phyloP scores from a whole-genome alignment of 192 early-diverging fungal genomes.

The Coemansia sp. region DNA sequence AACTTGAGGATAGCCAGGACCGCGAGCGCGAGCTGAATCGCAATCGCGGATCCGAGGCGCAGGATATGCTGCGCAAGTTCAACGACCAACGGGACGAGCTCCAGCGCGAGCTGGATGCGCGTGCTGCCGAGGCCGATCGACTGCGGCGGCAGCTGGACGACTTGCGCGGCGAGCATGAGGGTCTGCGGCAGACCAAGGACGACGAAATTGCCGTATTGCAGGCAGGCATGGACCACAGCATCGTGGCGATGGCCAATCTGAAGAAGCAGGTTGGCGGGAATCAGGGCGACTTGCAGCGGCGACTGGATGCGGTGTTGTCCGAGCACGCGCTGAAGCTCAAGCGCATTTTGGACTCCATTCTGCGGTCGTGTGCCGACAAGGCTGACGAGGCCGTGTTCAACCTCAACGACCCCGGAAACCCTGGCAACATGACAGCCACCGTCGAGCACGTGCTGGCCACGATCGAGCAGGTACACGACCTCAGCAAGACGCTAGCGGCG shows the following conservation, averaged over 20 bases:
- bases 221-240: conserved; percentile 77
- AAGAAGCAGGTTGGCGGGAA: conserved; percentile 54
- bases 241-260: conserved; percentile 66
- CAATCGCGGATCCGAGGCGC: conserved; percentile 79
- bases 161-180: conserved; percentile 32
- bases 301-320: conserved; percentile 59
- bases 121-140: conserved; percentile 28
- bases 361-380: conserved; percentile 80
- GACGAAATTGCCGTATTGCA: conserved; percentile 76
- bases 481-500: conserved; percentile 59
- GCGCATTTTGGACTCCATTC: conserved; percentile 79
- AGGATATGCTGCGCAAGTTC: conserved; percentile 73
- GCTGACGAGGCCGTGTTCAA: conserved; percentile 88
- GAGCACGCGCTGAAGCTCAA: conserved; percentile 67
- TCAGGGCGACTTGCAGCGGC: conserved; percentile 57
- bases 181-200: conserved; percentile 55
- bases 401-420: conserved; percentile 72
- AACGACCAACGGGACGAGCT: conserved; percentile 80
- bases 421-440: conserved; percentile 82
- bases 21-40: conserved; percentile 72
- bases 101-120: conserved; percentile 56
- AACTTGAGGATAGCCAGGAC: conserved; percentile 73
- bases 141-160: conserved; percentile 45
- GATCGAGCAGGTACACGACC: conserved; percentile 76
- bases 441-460: conserved; percentile 89